A percentile compares a stretch with the other conserved stretches of the same genome.
Conservation (phyloP, 495 filamentous ascomycete genomes). For the Talaromyces stipitatus region DNA sequence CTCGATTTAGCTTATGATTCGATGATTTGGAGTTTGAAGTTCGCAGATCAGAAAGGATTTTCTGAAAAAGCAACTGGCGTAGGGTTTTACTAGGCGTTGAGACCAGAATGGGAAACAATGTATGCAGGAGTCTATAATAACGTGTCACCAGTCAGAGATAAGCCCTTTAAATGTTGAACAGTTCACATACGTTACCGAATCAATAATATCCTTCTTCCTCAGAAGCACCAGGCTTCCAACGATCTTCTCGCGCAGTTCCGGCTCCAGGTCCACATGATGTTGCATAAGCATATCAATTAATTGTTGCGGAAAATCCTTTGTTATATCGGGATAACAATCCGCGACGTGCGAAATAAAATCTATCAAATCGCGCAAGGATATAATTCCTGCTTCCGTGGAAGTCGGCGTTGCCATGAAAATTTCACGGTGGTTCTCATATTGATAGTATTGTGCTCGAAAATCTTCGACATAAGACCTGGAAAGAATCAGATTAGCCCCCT, state of each 20-base stretch:
- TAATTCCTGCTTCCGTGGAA: conserved; percentile 64
- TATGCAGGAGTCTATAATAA: conserved; percentile 62
- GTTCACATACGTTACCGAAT: conserved; percentile 56
- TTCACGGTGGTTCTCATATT: conserved; percentile 84
- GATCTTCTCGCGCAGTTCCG: conserved; percentile 85
- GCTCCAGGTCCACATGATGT: conserved; percentile 73
- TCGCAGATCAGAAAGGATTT: conserved; percentile 84
- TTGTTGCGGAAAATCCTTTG: conserved; percentile 69
- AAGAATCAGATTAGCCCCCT: not conserved
- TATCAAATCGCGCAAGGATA: conserved; percentile 75
- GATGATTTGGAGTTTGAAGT: conserved; percentile 74
- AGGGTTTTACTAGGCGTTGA: conserved; percentile 81
- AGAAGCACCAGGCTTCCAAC: conserved; percentile 84
- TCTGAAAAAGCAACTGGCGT: conserved; percentile 75
- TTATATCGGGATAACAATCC: conserved; percentile 81
- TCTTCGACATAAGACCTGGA: conserved; percentile 74
- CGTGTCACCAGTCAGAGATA: too few relatives aligned
- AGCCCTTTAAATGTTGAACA: too few relatives aligned
- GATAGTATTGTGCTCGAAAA: conserved; percentile 79
- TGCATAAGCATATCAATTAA: conserved; percentile 69
- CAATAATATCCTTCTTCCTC: conserved; percentile 83
- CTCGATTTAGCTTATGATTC: conserved; percentile 87
- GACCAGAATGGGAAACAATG: conserved; percentile 85
- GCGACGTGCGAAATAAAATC: conserved; percentile 89
- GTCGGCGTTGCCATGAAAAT: conserved; percentile 81